A percentile compares a stretch with the other conserved stretches of the same genome.
Conservation (phyloP, 1,139 yeast species). For the Yamadazyma pseudoaaseri region DNA sequence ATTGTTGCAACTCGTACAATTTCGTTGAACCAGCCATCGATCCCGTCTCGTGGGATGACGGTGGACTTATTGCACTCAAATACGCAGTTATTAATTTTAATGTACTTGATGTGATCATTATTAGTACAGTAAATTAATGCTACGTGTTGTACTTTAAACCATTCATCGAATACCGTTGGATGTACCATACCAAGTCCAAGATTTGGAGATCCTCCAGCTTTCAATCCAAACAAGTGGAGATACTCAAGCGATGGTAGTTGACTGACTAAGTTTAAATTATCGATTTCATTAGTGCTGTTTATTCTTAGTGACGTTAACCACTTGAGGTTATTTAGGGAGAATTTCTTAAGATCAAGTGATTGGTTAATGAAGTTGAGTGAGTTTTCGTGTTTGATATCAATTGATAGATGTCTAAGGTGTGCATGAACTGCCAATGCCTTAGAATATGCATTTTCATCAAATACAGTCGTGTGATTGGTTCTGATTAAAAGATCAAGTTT, state of each 20-base stretch:
- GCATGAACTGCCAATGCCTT: constrained; percentile 11
- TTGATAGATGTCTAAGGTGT: constrained; percentile 33
- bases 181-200: constrained; percentile 55
- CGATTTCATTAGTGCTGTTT: constrained; percentile 30
- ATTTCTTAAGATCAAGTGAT: constrained; percentile 20
- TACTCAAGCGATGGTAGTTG: constrained; percentile 28
- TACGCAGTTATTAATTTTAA: constrained; percentile 41
- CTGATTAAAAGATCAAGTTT: constrained; percentile 43
- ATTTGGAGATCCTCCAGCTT: constrained; percentile 55
- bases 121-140: constrained; percentile 35
- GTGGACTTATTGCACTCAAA: constrained; percentile 25
- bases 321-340: constrained; percentile 18
- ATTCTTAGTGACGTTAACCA: constrained; percentile 37
- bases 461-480: constrained; percentile 35
- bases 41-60: constrained; percentile 40
- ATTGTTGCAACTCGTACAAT: constrained; percentile 16
- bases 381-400: constrained; percentile 41
- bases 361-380: constrained; percentile 26
- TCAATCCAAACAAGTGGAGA: constrained; percentile 50
- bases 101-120: constrained; percentile 32
- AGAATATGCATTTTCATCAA: constrained; percentile 7
- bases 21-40: constrained; percentile 43
- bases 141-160: constrained; percentile 58
- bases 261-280: constrained; percentile 24
- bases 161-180: constrained; percentile 55